Conservation (phyloP, 1,139 yeast species). For the Saccharomyces hybrid region DNA sequence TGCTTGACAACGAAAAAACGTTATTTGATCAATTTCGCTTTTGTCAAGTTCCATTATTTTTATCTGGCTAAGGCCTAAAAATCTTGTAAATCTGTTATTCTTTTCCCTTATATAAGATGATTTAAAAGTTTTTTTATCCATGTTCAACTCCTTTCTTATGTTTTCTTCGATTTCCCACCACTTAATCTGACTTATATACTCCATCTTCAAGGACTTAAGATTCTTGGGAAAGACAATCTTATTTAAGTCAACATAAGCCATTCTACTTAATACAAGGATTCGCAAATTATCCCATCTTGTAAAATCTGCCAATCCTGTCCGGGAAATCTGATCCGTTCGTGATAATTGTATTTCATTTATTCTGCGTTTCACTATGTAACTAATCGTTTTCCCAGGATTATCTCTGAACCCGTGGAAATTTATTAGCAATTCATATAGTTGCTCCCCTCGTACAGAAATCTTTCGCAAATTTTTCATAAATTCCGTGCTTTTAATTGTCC, state of each 20-base stretch:
- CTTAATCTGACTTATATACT: constrained; percentile 10
- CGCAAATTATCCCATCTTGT: constrained; percentile 26
- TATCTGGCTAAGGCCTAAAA: not conserved
- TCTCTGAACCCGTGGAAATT: constrained; percentile 29
- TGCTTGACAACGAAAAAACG: constrained; percentile 8
- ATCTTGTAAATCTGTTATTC: not conserved
- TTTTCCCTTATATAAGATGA: not conserved
- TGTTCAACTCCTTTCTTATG: not conserved
- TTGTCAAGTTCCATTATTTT: not conserved
- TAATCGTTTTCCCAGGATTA: constrained; percentile 25
- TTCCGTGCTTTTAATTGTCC: constrained; percentile 16
- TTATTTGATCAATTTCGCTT: not conserved
- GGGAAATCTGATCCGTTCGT: constrained; percentile 12
- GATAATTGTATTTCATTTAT: constrained; percentile 14
- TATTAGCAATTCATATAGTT: constrained; percentile 20
- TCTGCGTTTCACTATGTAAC: constrained; percentile 19
- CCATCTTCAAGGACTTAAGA: constrained; percentile 16
- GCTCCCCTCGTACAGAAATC: constrained; percentile 17
- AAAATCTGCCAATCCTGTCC: constrained; percentile 20
- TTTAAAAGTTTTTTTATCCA: not conserved
- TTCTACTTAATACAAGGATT: constrained; percentile 12
- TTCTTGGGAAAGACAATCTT: constrained; percentile 18
- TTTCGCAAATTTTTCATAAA: constrained; percentile 17
- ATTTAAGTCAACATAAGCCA: constrained; percentile 22
- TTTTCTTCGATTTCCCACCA: constrained; percentile 25